Evolutionary conservation across 139 green algal species (phyloP), one percentile per base, ranked within the genome.

Genomic region (Pseudopediastrum boryanum): DNA sequence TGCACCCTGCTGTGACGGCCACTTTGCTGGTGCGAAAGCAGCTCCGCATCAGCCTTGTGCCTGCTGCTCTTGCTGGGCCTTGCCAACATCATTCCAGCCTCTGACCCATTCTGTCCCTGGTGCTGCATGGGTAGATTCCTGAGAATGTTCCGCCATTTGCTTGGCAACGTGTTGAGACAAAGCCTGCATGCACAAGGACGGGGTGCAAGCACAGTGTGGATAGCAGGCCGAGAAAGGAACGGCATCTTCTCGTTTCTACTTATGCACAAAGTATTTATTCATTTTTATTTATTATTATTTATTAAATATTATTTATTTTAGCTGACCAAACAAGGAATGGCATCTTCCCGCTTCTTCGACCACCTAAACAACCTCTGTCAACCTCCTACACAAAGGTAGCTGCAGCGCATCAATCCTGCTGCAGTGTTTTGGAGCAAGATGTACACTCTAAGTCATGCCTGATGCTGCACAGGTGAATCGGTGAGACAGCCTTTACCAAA

Each of bases 1-100:
- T n/a, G n/a, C n/a, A n/a, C n/a, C n/a, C n/a, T n/a, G n/a, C n/a
- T n/a, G n/a, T n/a, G n/a, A n/a, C n/a, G n/a, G n/a, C n/a, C n/a
- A n/a, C n/a, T n/a, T n/a, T n/a, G n/a, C n/a, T n/a, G n/a, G n/a
- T n/a, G n/a, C n/a, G n/a, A n/a, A n/a, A n/a, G n/a, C n/a, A n/a
- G n/a, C n/a, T n/a, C n/a, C n/a, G n/a, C n/a, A n/a, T n/a, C n/a
- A n/a, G n/a, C n/a, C n/a, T n/a, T n/a, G n/a, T n/a, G n/a, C n/a
- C n/a, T n/a, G n/a, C n/a, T n/a, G n/a, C n/a, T n/a, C n/a, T n/a
- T n/a, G n/a, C n/a, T n/a, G n/a, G n/a, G n/a, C n/a, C n/a, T n/a
- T n/a, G n/a, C n/a, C n/a, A n/a, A n/a, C n/a, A n/a, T 95, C 91
- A 73, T 94, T 85, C 91, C 91, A 95, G 5, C 90, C 91, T 23